Conservation (phyloP, 768 basidiomycete species). For the Daedaleopsis nitida region DNA sequence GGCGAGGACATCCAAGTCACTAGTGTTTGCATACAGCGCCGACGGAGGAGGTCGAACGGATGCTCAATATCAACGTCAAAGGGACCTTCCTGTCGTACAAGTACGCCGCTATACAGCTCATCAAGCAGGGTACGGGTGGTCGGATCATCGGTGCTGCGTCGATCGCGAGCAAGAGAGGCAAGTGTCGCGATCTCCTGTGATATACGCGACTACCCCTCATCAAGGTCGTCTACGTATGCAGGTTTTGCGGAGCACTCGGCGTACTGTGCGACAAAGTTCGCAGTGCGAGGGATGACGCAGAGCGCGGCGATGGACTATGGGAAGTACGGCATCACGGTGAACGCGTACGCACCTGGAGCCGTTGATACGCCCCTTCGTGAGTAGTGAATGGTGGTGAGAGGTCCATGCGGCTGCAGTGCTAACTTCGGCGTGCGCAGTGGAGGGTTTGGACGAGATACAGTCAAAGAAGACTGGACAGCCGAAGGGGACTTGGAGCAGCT, state of each 20-base stretch:
- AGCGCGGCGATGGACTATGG: constrained; percentile 29
- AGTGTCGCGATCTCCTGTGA: not conserved
- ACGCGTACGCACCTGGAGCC: constrained; percentile 32
- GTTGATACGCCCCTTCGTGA: constrained; percentile 27
- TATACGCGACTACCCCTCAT: not conserved
- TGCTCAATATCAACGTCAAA: constrained; percentile 41
- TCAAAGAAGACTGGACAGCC: not conserved
- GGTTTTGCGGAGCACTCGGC: constrained; percentile 15
- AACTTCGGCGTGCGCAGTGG: not conserved
- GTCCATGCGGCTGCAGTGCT: not conserved
- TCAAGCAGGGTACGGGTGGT: constrained; percentile 42
- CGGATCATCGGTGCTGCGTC: constrained; percentile 40
- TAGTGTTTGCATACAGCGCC: constrained; percentile 15
- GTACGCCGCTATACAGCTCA: constrained; percentile 41
- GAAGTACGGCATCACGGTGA: constrained; percentile 30
- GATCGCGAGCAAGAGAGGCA: constrained; percentile 25
- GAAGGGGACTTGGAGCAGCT: not conserved
- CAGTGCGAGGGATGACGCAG: constrained; percentile 31
- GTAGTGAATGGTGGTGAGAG: not conserved
- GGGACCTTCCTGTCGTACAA: constrained; percentile 46
- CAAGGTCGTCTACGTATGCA: not conserved
- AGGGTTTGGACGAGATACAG: not conserved
- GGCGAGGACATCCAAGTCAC: not conserved
- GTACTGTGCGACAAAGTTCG: constrained; percentile 33
- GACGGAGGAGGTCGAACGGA: constrained; percentile 37